Evolutionary conservation across 2,329 filamentous ascomycete species (phyloP).

Genomic region (Westerdykella sp.): DNA sequence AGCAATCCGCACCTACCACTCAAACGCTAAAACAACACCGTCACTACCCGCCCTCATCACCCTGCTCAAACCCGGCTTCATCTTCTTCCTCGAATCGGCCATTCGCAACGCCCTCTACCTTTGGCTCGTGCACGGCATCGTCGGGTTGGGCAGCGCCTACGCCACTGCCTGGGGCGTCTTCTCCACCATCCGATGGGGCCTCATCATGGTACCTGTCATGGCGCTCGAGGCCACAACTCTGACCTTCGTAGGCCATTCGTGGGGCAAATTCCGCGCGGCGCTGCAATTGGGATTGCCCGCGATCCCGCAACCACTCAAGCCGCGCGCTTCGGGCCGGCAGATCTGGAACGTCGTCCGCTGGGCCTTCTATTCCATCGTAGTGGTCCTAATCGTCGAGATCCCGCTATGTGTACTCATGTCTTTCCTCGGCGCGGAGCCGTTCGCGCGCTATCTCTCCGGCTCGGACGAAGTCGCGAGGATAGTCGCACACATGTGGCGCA

Average conservation of each 20-base stretch:
- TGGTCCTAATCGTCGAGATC: slow-evolving; percentile 56
- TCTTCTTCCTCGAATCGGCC: slow-evolving; percentile 59
- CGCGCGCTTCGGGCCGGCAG: slow-evolving; percentile 29
- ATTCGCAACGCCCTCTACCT: slow-evolving; percentile 64
- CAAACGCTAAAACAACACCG: slow-evolving; percentile 4
- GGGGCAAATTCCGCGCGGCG: slow-evolving; percentile 48
- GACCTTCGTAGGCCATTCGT: slow-evolving; percentile 60
- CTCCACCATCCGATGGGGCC: slow-evolving; percentile 66
- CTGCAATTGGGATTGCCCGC: background rate
- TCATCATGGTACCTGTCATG: slow-evolving; percentile 67
- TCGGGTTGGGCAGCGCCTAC: slow-evolving; percentile 58
- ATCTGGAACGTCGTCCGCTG: slow-evolving; percentile 44
- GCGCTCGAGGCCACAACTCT: slow-evolving; percentile 60
- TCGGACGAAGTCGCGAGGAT: slow-evolving; percentile 54
- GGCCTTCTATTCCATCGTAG: slow-evolving; percentile 47
- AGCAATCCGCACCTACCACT: slow-evolving; percentile 5
- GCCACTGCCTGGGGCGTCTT: slow-evolving; percentile 70
- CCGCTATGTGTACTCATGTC: slow-evolving; percentile 59
- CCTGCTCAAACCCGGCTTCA: slow-evolving; percentile 51
- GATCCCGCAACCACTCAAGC: background rate
- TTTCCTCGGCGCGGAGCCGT: slow-evolving; percentile 51
- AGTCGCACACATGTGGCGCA: slow-evolving; percentile 59
- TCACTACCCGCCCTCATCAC: slow-evolving; percentile 44
- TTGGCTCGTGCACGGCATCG: slow-evolving; percentile 61
- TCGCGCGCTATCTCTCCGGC: slow-evolving; percentile 57